phyloP scores from a whole-genome alignment of 345 rosid species.

The Euphorbia lathyris region DNA sequence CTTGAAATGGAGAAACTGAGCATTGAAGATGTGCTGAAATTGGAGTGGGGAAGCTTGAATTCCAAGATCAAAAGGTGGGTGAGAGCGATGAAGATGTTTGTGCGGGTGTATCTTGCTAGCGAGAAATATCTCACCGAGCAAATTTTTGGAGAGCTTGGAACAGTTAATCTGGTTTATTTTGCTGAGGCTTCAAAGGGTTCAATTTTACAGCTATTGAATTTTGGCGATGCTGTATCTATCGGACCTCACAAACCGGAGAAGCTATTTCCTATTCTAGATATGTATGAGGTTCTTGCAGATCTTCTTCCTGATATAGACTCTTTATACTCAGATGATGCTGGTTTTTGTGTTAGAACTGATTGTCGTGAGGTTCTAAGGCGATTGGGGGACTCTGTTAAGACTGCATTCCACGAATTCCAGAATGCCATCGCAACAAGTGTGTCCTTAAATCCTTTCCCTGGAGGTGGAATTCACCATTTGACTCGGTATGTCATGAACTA shows the following conservation, averaged over 20 bases:
- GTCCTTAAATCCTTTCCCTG: conserved; percentile 52
- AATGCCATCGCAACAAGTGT: conserved; percentile 60
- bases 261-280: conserved; percentile 63
- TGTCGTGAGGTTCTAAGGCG: conserved; percentile 58
- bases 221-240: conserved; percentile 79
- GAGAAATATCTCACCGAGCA: conserved; percentile 67
- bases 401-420: conserved; percentile 68
- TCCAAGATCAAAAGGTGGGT: conserved; percentile 90
- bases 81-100: conserved; percentile 56
- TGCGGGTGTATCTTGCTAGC: conserved; percentile 65
- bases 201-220: conserved; percentile 70
- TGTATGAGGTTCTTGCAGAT: conserved; percentile 73
- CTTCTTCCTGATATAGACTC: conserved; percentile 61
- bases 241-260: conserved; percentile 79
- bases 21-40: conserved; percentile 74
- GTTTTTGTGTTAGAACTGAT: conserved; percentile 49
- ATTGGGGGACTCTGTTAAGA: conserved; percentile 56
- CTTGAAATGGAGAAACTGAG: conserved; percentile 82
- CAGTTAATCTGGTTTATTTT: conserved; percentile 45
- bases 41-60: conserved; percentile 74
- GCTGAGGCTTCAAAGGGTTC: conserved; percentile 73
- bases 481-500: conserved; percentile 85
- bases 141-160: conserved; percentile 52
- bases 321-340: conserved; percentile 45
- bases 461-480: conserved; percentile 76